These are phyloP conservation scores for Globisporangium nunn DNA, from an alignment of 352 stramenopile species.

Conservation along the genomic window DNA sequence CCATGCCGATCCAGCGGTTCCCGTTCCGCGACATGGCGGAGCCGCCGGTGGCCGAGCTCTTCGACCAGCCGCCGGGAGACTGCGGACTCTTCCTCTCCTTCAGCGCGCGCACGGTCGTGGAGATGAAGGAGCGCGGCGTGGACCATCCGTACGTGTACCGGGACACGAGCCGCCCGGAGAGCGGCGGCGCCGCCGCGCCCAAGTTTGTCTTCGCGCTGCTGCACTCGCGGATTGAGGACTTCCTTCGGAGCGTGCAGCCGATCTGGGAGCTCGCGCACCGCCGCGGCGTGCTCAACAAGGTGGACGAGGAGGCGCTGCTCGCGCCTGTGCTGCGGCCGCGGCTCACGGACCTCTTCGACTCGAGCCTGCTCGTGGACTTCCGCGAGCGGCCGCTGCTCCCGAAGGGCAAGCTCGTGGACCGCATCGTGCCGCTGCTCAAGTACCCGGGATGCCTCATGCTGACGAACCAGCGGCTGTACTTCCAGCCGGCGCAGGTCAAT, in stretches of 20 bases:
- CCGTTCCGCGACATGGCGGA: slow-evolving; percentile 79
- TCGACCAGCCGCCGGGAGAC: slow-evolving; percentile 12
- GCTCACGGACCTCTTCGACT: slow-evolving; percentile 85
- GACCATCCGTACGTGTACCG: slow-evolving; percentile 16
- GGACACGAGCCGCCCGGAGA: slow-evolving; percentile 22
- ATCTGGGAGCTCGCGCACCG: slow-evolving; percentile 63
- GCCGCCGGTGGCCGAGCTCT: slow-evolving; percentile 45
- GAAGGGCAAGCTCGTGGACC: slow-evolving; percentile 73
- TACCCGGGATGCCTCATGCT: slow-evolving; percentile 91
- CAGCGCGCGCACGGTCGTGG: slow-evolving; percentile 28
- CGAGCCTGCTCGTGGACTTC: slow-evolving; percentile 86
- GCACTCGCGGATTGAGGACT: slow-evolving; percentile 79
- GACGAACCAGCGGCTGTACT: slow-evolving; percentile 76
- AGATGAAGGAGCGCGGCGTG: slow-evolving; percentile 86
- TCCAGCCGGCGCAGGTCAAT: slow-evolving; percentile 89
- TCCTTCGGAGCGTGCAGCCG: slow-evolving; percentile 59
- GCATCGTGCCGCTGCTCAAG: slow-evolving; percentile 88
- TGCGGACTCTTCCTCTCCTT: slow-evolving; percentile 2
- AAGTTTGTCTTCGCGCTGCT: slow-evolving; percentile 82
- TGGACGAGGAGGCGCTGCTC: slow-evolving; percentile 77
- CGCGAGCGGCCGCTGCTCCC: slow-evolving; percentile 72
- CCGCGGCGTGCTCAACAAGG: slow-evolving; percentile 73
- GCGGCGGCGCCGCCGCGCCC: slow-evolving; percentile 4
- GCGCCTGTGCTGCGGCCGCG: slow-evolving; percentile 59
- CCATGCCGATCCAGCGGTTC: slow-evolving; percentile 77